These are phyloP conservation scores for Xylaria arbuscula DNA, from an alignment of 2,329 filamentous ascomycete species.

Conservation along the genomic window DNA sequence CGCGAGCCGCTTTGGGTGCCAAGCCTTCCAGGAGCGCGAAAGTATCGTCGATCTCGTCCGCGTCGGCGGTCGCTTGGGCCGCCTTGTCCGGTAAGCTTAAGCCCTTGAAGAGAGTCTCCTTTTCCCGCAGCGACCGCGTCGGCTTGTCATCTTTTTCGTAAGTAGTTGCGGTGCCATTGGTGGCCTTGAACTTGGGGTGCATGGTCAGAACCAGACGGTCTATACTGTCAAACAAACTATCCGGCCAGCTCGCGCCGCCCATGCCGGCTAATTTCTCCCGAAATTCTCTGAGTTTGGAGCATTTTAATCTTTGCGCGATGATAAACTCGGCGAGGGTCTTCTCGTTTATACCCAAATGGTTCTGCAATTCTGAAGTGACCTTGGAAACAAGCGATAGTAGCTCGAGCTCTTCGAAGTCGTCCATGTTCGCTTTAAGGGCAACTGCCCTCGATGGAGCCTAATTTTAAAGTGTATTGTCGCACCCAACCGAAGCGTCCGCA, in stretches of 20 bases:
- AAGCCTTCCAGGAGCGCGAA: slow-evolving; percentile 90
- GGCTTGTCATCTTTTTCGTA: slow-evolving; percentile 54
- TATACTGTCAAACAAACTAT: slow-evolving; percentile 88
- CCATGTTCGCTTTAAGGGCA: slow-evolving; percentile 67
- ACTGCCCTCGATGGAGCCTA: slow-evolving; percentile 2
- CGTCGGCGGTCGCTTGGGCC: slow-evolving; percentile 52
- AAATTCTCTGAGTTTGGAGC: slow-evolving; percentile 76
- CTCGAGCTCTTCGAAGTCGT: slow-evolving; percentile 91
- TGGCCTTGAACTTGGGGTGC: slow-evolving; percentile 84
- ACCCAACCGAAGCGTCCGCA: background rate
- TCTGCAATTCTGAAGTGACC: slow-evolving; percentile 92
- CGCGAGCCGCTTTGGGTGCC: slow-evolving; percentile 70
- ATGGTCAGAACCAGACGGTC: slow-evolving; percentile 88
- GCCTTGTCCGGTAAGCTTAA: slow-evolving; percentile 86
- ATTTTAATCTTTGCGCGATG: slow-evolving; percentile 87
- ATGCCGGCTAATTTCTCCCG: slow-evolving; percentile 78
- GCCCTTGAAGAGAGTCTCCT: slow-evolving; percentile 89
- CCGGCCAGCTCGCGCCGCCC: slow-evolving; percentile 83
- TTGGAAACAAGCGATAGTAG: slow-evolving; percentile 93
- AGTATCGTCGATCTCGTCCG: slow-evolving; percentile 88
- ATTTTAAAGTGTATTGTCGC: background rate
- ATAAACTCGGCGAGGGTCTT: slow-evolving; percentile 97
- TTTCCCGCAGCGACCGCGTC: slow-evolving; percentile 69
- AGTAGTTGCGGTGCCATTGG: slow-evolving; percentile 53
- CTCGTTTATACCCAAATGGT: slow-evolving; percentile 90